These are phyloP conservation scores for Nadsonia starkeyi-henricii DNA, from an alignment of 1,139 yeast species.

Conservation along the genomic window DNA sequence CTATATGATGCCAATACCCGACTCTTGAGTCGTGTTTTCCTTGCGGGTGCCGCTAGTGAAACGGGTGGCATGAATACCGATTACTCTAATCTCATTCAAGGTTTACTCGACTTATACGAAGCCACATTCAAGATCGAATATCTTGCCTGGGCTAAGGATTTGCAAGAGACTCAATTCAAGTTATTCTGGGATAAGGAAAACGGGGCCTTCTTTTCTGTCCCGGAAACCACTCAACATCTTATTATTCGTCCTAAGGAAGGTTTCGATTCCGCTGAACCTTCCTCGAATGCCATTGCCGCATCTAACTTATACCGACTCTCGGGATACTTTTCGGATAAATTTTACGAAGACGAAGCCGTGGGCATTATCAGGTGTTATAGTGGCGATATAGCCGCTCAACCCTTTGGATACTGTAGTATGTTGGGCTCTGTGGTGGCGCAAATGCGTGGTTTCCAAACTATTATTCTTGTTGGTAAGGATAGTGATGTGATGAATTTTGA, in stretches of 20 bases:
- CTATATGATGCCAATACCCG: slow-evolving; percentile 14
- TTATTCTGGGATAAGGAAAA: slow-evolving; percentile 23
- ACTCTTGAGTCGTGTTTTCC: slow-evolving; percentile 13
- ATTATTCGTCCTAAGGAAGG: slow-evolving; percentile 25
- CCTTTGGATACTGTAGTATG: slow-evolving; percentile 21
- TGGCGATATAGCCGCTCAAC: slow-evolving; percentile 21
- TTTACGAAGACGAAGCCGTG: slow-evolving; percentile 15
- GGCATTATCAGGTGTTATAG: slow-evolving; percentile 19
- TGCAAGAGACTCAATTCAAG: slow-evolving; percentile 22
- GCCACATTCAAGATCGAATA: slow-evolving; percentile 20
- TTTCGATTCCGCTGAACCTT: slow-evolving; percentile 28
- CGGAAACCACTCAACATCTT: slow-evolving; percentile 13
- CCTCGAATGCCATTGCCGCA: slow-evolving; percentile 25
- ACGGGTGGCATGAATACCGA: slow-evolving; percentile 24
- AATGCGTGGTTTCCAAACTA: slow-evolving; percentile 12
- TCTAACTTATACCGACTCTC: slow-evolving; percentile 20
- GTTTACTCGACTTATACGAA: slow-evolving; percentile 24
- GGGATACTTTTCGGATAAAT: slow-evolving; percentile 15
- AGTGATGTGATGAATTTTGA: slow-evolving; percentile 6
- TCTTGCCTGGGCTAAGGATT: slow-evolving; percentile 20
- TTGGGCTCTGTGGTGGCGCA: slow-evolving; percentile 15
- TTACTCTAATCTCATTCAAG: slow-evolving; percentile 24
- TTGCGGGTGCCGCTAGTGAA: slow-evolving; percentile 9
- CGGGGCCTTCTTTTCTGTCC: slow-evolving; percentile 23
- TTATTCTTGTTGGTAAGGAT: slow-evolving; percentile 15